These are phyloP conservation scores for Beta macrorhiza DNA, from an alignment of 179 eudicot species.

Conservation along the genomic window DNA sequence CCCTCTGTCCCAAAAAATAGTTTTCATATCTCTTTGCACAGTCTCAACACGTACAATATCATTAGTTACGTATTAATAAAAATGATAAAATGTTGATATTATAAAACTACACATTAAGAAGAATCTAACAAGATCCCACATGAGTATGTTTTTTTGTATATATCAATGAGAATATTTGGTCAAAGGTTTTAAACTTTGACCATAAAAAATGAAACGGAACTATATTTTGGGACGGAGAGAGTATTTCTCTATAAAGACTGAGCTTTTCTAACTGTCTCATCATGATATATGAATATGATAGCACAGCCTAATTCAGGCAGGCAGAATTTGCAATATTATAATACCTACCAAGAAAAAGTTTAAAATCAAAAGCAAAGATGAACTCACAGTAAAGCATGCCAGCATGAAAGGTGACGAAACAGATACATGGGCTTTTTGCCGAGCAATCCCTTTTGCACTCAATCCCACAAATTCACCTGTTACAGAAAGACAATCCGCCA, in stretches of 20 bases:
- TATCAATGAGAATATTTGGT: too few species aligned
- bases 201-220: too few species aligned
- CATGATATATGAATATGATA: not conserved
- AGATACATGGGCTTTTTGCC: conserved; percentile 59
- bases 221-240: too few species aligned
- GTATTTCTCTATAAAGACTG: not conserved
- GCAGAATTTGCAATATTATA: not conserved
- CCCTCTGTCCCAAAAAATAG: too few species aligned
- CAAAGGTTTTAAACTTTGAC: too few species aligned
- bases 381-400: conserved; percentile 86
- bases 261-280: not conserved
- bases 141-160: too few species aligned
- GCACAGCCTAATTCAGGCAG: not conserved
- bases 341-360: not conserved
- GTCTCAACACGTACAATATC: too few species aligned
- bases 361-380: not conserved
- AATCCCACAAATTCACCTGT: conserved; percentile 80
- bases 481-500: conserved; percentile 69
- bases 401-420: conserved; percentile 71
- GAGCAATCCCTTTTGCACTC: conserved; percentile 67
- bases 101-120: too few species aligned
- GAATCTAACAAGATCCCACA: too few species aligned
- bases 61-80: too few species aligned
- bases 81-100: too few species aligned
- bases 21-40: too few species aligned